These are phyloP conservation scores for Populus hybrid DNA, from an alignment of 441 rosid species.

Conservation along the genomic window DNA sequence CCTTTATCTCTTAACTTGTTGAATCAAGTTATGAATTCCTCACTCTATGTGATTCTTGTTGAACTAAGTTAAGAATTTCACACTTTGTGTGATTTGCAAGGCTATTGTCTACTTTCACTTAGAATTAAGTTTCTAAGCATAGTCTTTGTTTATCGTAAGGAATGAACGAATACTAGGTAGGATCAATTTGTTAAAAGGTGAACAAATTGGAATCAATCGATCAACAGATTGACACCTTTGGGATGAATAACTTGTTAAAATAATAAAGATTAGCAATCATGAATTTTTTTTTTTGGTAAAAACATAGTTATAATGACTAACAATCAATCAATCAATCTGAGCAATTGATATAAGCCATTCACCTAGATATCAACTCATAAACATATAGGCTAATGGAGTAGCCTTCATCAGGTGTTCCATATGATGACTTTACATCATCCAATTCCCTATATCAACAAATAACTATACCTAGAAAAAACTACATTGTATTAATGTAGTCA, in stretches of 20 bases:
- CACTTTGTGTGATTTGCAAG: background rate
- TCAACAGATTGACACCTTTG: no score
- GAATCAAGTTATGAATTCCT: background rate
- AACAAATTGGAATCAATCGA: no score
- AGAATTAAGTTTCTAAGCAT: background rate
- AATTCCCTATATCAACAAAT: no score
- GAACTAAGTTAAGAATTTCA: no score
- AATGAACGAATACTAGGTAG: no score
- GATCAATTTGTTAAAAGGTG: background rate
- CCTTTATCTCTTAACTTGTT: background rate
- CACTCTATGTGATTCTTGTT: no score
- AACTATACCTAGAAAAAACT: no score
- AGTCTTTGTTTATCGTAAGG: background rate
- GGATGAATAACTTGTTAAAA: background rate
- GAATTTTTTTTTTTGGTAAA: no score
- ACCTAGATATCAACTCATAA: background rate
- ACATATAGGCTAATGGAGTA: background rate
- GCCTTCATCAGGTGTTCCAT: no score
- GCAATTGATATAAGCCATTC: no score
- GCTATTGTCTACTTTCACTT: background rate
- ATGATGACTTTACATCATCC: background rate
- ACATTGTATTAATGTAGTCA: no score
- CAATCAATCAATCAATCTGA: accelerated
- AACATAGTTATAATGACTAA: background rate
- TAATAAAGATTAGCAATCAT: background rate